Percentiles rank a stretch among this genome's conserved stretches.
phyloP scores from a whole-genome alignment of 2,329 filamentous ascomycete species.

The Akanthomyces uredinophilus region DNA sequence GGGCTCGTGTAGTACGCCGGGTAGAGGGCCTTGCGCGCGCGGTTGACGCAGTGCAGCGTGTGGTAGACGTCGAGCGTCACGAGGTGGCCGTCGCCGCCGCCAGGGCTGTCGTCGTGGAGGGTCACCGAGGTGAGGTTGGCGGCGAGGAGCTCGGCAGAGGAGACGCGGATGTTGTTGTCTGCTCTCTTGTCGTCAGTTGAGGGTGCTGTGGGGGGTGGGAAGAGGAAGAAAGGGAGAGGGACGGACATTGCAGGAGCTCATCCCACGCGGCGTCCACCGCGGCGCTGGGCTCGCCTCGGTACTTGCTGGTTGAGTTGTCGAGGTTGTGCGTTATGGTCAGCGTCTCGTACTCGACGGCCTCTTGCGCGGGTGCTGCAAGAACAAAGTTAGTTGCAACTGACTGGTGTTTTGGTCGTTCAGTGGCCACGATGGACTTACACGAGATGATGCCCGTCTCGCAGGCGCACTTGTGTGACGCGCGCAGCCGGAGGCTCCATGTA shows the following conservation, averaged over 20 bases:
- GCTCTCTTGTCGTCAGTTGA: neutral
- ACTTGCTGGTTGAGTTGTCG: slow-evolving; percentile 2
- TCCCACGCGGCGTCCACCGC: slow-evolving; percentile 11
- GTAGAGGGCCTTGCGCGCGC: slow-evolving; percentile 14
- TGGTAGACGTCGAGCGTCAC: slow-evolving; percentile 16
- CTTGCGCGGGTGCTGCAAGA: slow-evolving; percentile 6
- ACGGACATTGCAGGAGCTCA: slow-evolving; percentile 7
- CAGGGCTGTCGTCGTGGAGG: neutral
- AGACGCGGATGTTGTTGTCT: slow-evolving; percentile 10
- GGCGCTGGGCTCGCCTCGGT: slow-evolving; percentile 6
- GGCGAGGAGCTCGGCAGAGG: slow-evolving; percentile 7
- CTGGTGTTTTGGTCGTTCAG: neutral
- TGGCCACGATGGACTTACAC: neutral
- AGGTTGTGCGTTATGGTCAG: slow-evolving; percentile 7
- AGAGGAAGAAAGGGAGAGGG: neutral
- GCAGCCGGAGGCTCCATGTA: slow-evolving; percentile 2
- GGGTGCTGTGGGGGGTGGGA: no score
- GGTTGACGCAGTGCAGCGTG: slow-evolving; percentile 16
- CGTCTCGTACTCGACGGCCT: slow-evolving; percentile 7
- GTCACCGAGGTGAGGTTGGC: slow-evolving; percentile 12
- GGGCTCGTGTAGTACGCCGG: slow-evolving; percentile 13
- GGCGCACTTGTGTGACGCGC: neutral
- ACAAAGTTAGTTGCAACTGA: neutral
- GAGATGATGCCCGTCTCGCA: slow-evolving; percentile 1
- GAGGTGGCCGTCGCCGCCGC: slow-evolving; percentile 9